These are phyloP conservation scores for Dysphania ambrosioides DNA, from an alignment of 148 eudicot species.

Conservation along the genomic window DNA sequence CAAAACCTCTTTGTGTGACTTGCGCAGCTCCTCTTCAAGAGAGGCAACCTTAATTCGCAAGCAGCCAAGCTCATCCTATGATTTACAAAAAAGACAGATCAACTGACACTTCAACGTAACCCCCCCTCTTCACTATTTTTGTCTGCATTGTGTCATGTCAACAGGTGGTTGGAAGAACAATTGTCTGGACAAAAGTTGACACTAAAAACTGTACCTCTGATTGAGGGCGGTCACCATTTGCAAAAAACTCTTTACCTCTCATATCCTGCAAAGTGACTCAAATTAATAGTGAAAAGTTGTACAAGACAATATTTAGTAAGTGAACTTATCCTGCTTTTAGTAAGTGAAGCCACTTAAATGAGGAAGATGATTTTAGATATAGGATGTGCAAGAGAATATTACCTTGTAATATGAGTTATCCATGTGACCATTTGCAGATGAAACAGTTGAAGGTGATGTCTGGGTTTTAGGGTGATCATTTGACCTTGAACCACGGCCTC, in stretches of 20 bases:
- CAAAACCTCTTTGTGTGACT: slow-evolving; percentile 59
- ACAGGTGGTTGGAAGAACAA: too few relatives aligned
- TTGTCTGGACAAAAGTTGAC: not conserved
- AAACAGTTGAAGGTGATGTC: slow-evolving; percentile 33
- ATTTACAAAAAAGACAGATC: slow-evolving; percentile 3
- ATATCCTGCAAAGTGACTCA: slow-evolving; percentile 50
- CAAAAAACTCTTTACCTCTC: slow-evolving; percentile 43
- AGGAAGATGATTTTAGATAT: not conserved
- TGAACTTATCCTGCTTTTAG: not conserved
- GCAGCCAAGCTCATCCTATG: slow-evolving; percentile 51
- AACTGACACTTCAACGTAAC: not conserved
- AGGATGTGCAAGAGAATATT: slow-evolving; percentile 9
- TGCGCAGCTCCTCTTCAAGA: slow-evolving; percentile 66
- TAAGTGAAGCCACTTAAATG: not conserved
- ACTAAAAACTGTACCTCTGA: slow-evolving; percentile 45
- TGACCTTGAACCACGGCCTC: slow-evolving; percentile 69
- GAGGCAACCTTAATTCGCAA: slow-evolving; percentile 63
- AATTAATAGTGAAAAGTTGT: not conserved
- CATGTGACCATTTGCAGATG: slow-evolving; percentile 59
- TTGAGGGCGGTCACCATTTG: slow-evolving; percentile 39
- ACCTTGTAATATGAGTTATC: slow-evolving; percentile 70
- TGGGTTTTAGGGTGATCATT: slow-evolving; percentile 56
- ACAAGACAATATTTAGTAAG: too few relatives aligned
- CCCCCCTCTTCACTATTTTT: not conserved
- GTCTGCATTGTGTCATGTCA: not conserved